Percentiles rank a stretch among this genome's conserved stretches.
Evolutionary conservation across 345 rosid species (phyloP).

Genomic region (Ailanthus altissimus): DNA sequence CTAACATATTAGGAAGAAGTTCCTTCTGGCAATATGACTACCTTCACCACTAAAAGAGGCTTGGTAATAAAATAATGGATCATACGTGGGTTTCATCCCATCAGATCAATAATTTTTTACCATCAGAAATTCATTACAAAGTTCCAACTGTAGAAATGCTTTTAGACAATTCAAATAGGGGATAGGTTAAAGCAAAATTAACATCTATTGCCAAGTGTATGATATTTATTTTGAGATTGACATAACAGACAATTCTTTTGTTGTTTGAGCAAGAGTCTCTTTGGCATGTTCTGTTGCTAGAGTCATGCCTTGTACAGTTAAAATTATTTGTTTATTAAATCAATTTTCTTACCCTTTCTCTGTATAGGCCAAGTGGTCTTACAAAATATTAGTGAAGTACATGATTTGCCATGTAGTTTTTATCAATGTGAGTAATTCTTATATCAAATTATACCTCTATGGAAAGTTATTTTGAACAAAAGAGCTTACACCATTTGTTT

Average conservation of each 20-base stretch:
- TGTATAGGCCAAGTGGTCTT: constrained; percentile 15
- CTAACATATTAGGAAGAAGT: neutral
- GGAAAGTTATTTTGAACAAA: neutral
- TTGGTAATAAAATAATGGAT: neutral
- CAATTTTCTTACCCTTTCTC: neutral
- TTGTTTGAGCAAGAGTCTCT: constrained; percentile 16
- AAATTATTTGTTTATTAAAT: constrained; percentile 2
- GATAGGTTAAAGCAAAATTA: constrained; percentile 11
- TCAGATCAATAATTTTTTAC: neutral
- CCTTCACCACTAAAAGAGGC: constrained; percentile 10
- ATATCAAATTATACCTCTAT: too few relatives aligned
- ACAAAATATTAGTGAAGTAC: neutral
- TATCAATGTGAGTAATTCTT: too few relatives aligned
- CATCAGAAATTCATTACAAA: neutral
- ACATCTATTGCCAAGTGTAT: constrained; percentile 8
- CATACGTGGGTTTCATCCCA: neutral
- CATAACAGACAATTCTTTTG: constrained; percentile 6
- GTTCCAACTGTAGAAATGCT: constrained; percentile 9
- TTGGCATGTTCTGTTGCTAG: constrained; percentile 11
- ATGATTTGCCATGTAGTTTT: too few relatives aligned
- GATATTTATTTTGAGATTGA: neutral
- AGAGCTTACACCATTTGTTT: neutral
- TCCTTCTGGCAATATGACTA: constrained; percentile 9
- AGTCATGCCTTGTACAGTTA: constrained; percentile 31
- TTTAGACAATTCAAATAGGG: neutral